Evolutionary conservation across 257 asterid species (phyloP).

Genomic region (Solanum megistacrolobum): DNA sequence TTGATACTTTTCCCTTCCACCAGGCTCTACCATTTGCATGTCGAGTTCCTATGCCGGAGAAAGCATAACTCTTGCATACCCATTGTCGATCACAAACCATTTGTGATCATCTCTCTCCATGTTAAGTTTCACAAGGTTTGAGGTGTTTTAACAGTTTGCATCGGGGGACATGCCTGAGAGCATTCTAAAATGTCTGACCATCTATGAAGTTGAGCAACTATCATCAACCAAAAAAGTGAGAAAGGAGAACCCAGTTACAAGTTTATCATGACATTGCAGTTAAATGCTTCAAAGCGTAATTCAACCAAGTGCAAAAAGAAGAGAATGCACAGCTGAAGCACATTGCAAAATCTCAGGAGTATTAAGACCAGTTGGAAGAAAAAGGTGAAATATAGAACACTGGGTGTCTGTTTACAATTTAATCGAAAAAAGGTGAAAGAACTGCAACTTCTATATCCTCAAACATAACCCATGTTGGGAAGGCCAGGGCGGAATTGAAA

Average conservation of each 20-base stretch:
- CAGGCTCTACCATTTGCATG: too few species aligned
- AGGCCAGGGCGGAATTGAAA: background rate
- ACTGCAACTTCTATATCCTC: background rate
- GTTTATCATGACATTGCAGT: background rate
- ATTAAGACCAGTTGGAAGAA: background rate
- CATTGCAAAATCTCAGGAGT: background rate
- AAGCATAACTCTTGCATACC: too few species aligned
- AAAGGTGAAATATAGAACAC: background rate
- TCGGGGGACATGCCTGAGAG: background rate
- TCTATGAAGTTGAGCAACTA: background rate
- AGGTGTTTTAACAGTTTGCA: background rate
- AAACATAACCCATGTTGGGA: background rate
- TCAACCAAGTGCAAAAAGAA: background rate
- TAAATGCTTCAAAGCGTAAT: background rate
- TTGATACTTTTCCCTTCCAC: background rate
- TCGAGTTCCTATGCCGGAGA: too few species aligned
- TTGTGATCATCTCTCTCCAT: too few species aligned
- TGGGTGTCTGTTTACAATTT: background rate
- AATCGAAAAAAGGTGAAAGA: background rate
- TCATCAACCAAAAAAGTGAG: background rate
- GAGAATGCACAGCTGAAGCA: background rate
- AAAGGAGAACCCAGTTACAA: background rate
- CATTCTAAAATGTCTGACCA: background rate
- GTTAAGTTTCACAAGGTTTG: too few species aligned
- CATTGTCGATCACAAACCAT: too few species aligned